phyloP scores from a whole-genome alignment of 2,329 filamentous ascomycete genomes.

The Seiridium cupressi region DNA sequence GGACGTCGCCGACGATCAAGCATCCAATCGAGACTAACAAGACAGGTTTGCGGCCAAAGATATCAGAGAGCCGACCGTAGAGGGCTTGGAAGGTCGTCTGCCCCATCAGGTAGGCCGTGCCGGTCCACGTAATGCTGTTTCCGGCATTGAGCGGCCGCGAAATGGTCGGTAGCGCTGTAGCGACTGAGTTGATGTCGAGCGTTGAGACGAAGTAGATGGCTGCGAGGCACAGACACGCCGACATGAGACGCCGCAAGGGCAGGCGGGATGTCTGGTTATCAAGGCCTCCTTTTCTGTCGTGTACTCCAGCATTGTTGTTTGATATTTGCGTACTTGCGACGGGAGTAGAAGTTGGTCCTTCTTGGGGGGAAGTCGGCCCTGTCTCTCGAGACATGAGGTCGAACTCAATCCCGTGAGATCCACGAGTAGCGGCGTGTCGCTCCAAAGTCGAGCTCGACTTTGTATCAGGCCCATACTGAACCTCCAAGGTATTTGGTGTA shows the following conservation, averaged over 20 bases:
- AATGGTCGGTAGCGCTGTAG: conserved; percentile 5
- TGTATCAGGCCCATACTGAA: too few relatives aligned
- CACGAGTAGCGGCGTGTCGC: too few relatives aligned
- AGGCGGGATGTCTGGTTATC: conserved; percentile 15
- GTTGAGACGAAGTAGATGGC: conserved; percentile 15
- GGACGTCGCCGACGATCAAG: conserved; percentile 1
- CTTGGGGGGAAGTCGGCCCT: too few relatives aligned
- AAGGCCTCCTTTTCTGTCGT: neutral
- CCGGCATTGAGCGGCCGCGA: neutral
- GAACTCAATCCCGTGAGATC: too few relatives aligned
- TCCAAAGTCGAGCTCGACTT: too few relatives aligned
- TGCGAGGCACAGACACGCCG: conserved; percentile 15
- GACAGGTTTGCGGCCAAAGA: conserved; percentile 7
- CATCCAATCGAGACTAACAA: conserved; percentile 1
- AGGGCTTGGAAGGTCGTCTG: conserved; percentile 4
- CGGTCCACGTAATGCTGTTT: conserved; percentile 2
- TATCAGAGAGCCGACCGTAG: conserved; percentile 7
- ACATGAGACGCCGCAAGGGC: conserved; percentile 14
- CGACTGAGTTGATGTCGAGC: conserved; percentile 19
- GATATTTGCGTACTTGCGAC: too few relatives aligned
- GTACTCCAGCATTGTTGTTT: neutral
- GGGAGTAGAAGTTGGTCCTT: too few relatives aligned
- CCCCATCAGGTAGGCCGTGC: conserved; percentile 7
- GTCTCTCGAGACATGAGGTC: too few relatives aligned
- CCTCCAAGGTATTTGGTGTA: too few relatives aligned